Conservation (phyloP, 1,139 yeast genomes). For the Saccharomyces hybrid region DNA sequence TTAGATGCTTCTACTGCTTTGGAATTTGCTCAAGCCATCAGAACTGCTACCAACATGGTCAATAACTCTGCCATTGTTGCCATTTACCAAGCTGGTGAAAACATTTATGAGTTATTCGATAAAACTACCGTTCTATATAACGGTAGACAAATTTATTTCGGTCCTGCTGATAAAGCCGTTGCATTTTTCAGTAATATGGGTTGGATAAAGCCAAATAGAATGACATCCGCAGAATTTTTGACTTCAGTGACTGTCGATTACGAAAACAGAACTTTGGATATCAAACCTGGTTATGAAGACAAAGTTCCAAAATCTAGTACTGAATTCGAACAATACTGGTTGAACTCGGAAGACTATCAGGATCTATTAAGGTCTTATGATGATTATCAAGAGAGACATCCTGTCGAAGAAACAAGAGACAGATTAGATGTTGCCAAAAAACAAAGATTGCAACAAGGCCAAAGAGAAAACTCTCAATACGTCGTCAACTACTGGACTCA, state of each 20-base stretch:
- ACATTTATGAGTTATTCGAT: conserved; percentile 54
- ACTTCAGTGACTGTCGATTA: conserved; percentile 47
- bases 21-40: conserved; percentile 55
- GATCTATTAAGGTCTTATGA: conserved; percentile 37
- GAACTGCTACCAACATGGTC: conserved; percentile 53
- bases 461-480: conserved; percentile 40
- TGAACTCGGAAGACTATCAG: conserved; percentile 42
- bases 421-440: conserved; percentile 35
- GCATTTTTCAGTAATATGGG: conserved; percentile 55
- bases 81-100: conserved; percentile 63
- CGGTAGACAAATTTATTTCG: conserved; percentile 55
- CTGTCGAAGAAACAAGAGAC: conserved; percentile 37
- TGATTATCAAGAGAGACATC: conserved; percentile 35
- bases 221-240: conserved; percentile 59
- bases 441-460: conserved; percentile 41
- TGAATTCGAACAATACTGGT: conserved; percentile 53
- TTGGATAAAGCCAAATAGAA: conserved; percentile 51
- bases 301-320: conserved; percentile 50
- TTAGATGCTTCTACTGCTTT: conserved; percentile 68
- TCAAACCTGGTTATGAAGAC: conserved; percentile 49
- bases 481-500: conserved; percentile 42
- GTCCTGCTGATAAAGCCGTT: conserved; percentile 48
- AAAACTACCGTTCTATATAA: conserved; percentile 54
- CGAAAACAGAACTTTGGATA: conserved; percentile 29
- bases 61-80: conserved; percentile 53